Conservation (phyloP, 768 basidiomycete genomes). For the Clathrus columnatus region DNA sequence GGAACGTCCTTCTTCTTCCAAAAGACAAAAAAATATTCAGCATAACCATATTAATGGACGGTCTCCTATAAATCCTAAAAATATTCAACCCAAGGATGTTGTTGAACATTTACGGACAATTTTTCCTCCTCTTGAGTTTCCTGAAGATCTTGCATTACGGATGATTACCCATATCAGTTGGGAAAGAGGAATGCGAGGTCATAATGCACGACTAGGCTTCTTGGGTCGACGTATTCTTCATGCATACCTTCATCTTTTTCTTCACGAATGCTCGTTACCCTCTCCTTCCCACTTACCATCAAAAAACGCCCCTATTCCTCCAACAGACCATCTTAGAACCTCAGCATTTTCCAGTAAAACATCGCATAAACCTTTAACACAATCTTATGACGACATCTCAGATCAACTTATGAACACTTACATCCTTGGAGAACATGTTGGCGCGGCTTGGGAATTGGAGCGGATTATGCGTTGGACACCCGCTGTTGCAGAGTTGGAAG, state of each 20-base stretch:
- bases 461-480: slow-evolving; percentile 71
- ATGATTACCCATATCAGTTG: slow-evolving; percentile 76
- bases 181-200: slow-evolving; percentile 51
- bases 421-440: slow-evolving; percentile 64
- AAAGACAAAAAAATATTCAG: background rate
- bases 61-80: slow-evolving; percentile 7
- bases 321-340: background rate
- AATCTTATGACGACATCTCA: slow-evolving; percentile 48
- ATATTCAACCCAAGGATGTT: slow-evolving; percentile 9
- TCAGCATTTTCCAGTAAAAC: background rate
- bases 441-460: slow-evolving; percentile 65
- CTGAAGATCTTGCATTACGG: slow-evolving; percentile 59
- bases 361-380: slow-evolving; percentile 28
- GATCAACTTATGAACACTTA: slow-evolving; percentile 59
- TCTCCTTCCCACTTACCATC: slow-evolving; percentile 3
- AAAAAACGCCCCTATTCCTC: slow-evolving; percentile 8
- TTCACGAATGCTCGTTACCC: slow-evolving; percentile 27
- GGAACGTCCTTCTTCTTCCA: background rate
- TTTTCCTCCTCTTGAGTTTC: slow-evolving; percentile 61
- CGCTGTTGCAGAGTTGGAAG: slow-evolving; percentile 30
- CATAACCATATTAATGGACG: background rate
- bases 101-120: slow-evolving; percentile 51
- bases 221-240: slow-evolving; percentile 73
- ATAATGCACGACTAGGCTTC: slow-evolving; percentile 66
- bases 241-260: slow-evolving; percentile 64